Evolutionary conservation across 2,329 filamentous ascomycete genomes (phyloP), one percentile per base, ranked within the genome.

Genomic region (Metarhizium robertsii): DNA sequence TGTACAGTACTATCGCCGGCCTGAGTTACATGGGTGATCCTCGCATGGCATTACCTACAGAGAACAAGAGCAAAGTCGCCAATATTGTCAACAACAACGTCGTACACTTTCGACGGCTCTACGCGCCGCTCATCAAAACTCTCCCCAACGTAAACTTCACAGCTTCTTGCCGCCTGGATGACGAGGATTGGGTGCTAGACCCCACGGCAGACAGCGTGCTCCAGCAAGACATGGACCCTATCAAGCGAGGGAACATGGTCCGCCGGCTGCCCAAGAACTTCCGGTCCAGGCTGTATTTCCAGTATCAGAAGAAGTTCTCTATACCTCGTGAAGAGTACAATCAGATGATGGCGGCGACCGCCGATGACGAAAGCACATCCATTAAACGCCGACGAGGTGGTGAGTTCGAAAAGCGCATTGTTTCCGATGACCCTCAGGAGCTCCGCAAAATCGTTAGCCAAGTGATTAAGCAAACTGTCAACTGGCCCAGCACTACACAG

Each of bases 1-100:
- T 99, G 1, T 99, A 96, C 72, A 87, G 83, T 62, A 94, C 90
- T 20, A 96, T 99, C 58, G 88, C 94, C 0, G 87, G 89, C 25
- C 86, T 99, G 61, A 95, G 89, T 66, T 99, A 99, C 69, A 83
- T 95, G 62, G 94, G 94, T 38, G 94, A 99, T 66, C 90, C 92
- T n/a, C 88, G 94, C 60, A 99, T 99, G 94, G 78, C 85, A 2
- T 79, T 96, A 46, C 87, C 89, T 2, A 90, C 90, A 1, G 94
- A 99, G 70, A 90, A 97, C 66, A 91, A 90, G 36, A 84, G 85
- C 66, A 99, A 99, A 72, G 90, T 99, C 20, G 80, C 83, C 64
- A 97, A 97, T 70, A 99, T 99, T 63, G 94, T 99, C 34, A 84
- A 84, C 50, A 86, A 95, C 66, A 96, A 99, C 70, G 83, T 96